phyloP scores from a whole-genome alignment of 2,329 filamentous ascomycete species.

The Keithomyces neogunnii region DNA sequence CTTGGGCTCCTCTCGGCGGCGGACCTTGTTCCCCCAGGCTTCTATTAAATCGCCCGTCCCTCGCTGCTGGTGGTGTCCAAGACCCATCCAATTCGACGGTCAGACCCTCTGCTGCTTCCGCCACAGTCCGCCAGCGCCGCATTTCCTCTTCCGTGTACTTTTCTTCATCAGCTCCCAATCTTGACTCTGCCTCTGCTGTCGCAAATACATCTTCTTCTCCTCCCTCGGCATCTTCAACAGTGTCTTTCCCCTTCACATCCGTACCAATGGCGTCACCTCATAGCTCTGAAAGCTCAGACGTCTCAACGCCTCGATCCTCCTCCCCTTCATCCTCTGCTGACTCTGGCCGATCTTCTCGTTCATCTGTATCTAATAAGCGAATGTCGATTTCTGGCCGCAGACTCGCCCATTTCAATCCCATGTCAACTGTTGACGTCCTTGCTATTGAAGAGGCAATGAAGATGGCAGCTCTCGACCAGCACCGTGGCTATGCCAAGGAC shows the following conservation, averaged over 20 bases:
- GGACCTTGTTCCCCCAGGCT: constrained; percentile 9
- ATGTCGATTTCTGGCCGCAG: constrained; percentile 42
- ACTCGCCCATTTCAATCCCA: constrained; percentile 44
- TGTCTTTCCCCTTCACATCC: constrained; percentile 10
- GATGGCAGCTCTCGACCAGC: constrained; percentile 49
- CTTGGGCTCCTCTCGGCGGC: constrained; percentile 7
- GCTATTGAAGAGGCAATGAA: constrained; percentile 53
- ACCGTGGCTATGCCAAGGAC: constrained; percentile 51
- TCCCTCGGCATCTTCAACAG: constrained; percentile 6
- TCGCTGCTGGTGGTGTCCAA: constrained; percentile 2
- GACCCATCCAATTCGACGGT: constrained; percentile 3
- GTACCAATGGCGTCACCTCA: constrained; percentile 25
- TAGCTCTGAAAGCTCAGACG: constrained; percentile 40
- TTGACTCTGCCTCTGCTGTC: neutral
- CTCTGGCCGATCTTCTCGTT: constrained; percentile 40
- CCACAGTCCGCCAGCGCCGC: constrained; percentile 1
- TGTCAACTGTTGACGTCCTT: constrained; percentile 47
- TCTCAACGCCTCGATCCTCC: constrained; percentile 45
- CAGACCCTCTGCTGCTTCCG: constrained; percentile 3
- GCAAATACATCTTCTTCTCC: neutral
- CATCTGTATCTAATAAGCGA: constrained; percentile 43
- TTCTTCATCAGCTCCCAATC: constrained; percentile 1
- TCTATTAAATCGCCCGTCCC: constrained; percentile 10
- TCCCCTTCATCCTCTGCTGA: constrained; percentile 41
- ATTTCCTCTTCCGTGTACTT: constrained; percentile 3